A percentile compares a stretch with the other conserved stretches of the same genome.
These are phyloP conservation scores for Polysphondylium violaceum DNA, from an alignment of 78 protist genomes.

Conservation along the genomic window DNA sequence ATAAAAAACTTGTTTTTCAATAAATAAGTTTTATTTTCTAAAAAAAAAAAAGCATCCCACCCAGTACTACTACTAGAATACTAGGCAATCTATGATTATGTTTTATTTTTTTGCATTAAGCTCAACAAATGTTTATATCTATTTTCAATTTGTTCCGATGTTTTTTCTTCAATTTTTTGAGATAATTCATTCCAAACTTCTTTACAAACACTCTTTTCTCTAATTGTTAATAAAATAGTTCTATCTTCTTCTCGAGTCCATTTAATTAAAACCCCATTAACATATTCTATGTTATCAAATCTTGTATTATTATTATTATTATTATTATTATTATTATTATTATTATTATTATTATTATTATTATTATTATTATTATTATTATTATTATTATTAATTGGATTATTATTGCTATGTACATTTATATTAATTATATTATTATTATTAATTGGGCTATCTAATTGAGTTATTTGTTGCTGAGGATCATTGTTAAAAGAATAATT, in stretches of 20 bases:
- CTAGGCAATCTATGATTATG: too few species aligned
- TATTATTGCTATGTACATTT: neutral
- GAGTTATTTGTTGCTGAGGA: neutral
- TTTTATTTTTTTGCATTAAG: conserved; percentile 24
- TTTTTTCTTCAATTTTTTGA: conserved; percentile 5
- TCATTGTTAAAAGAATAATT: neutral
- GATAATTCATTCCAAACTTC: conserved; percentile 38
- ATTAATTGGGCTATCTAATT: neutral
- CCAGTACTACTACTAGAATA: too few species aligned
- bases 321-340: neutral
- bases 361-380: neutral
- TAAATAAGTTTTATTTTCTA: too few species aligned
- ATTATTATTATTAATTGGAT: neutral
- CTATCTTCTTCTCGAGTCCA: conserved; percentile 76
- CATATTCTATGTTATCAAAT: conserved; percentile 27
- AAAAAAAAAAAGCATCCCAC: too few species aligned
- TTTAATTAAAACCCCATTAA: conserved; percentile 37
- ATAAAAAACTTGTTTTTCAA: too few species aligned
- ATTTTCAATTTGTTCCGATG: conserved; percentile 30
- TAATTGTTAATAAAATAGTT: conserved; percentile 26
- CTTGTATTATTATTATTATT: neutral
- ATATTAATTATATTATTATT: neutral
- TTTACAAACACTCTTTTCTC: neutral
- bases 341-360: neutral
- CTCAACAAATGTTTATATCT: conserved; percentile 32